Conservation (phyloP, 1,284 basidiomycete genomes). For the Ustilago curta region DNA sequence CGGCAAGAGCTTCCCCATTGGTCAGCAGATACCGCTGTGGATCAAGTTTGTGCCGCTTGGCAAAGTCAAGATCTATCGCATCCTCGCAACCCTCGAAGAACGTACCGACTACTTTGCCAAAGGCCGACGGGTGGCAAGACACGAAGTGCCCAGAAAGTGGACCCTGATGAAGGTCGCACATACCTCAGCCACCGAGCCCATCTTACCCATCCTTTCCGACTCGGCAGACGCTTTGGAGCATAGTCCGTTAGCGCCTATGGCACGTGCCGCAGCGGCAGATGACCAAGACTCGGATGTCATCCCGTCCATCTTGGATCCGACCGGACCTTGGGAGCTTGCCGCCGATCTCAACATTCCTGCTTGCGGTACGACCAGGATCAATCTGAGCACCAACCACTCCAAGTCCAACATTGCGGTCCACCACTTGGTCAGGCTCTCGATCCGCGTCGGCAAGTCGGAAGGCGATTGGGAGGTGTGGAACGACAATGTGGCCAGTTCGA, state of each 20-base stretch:
- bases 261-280: slow-evolving; percentile 53
- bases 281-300: slow-evolving; percentile 49
- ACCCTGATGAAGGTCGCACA: slow-evolving; percentile 77
- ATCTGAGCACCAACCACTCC: slow-evolving; percentile 85
- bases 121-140: slow-evolving; percentile 76
- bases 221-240: slow-evolving; percentile 69
- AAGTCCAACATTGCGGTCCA: slow-evolving; percentile 82
- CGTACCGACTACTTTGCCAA: slow-evolving; percentile 74
- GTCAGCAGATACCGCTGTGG: slow-evolving; percentile 82
- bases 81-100: slow-evolving; percentile 81
- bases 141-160: slow-evolving; percentile 79
- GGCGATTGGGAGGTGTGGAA: slow-evolving; percentile 23
- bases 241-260: slow-evolving; percentile 71
- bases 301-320: slow-evolving; percentile 71
- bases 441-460: slow-evolving; percentile 79
- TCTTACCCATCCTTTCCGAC: slow-evolving; percentile 78
- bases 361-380: slow-evolving; percentile 72
- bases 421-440: slow-evolving; percentile 84
- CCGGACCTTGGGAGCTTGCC: slow-evolving; percentile 75
- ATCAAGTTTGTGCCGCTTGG: slow-evolving; percentile 83
- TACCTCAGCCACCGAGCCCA: slow-evolving; percentile 73
- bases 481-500: slow-evolving; percentile 2
- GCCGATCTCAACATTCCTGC: slow-evolving; percentile 56
- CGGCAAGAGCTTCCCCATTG: slow-evolving; percentile 76
- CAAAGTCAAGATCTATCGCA: slow-evolving; percentile 84